These are phyloP conservation scores for Backusella luteola DNA, from an alignment of 192 early-diverging fungal genomes.

Conservation along the genomic window DNA sequence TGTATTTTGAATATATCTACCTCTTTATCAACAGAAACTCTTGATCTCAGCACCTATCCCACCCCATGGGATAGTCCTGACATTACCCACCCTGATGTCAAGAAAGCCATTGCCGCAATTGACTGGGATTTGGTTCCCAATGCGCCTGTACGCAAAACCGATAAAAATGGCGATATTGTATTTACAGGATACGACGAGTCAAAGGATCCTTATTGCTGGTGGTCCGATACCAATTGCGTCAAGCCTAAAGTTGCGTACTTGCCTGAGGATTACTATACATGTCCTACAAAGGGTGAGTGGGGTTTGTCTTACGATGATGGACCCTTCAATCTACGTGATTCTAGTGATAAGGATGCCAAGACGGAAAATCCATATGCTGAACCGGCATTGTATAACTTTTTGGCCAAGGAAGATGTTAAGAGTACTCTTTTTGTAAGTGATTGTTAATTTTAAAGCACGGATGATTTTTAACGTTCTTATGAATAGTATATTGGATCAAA, in stretches of 20 bases:
- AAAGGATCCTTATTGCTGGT: conserved; percentile 15
- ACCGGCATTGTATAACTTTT: conserved; percentile 19
- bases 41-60: conserved; percentile 25
- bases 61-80: conserved; percentile 21
- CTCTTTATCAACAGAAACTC: neutral
- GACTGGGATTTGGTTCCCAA: conserved; percentile 28
- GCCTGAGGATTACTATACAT: conserved; percentile 19
- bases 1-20: conserved; percentile 12
- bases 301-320: conserved; percentile 27
- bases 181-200: conserved; percentile 11
- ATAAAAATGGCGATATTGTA: conserved; percentile 25
- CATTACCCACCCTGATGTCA: conserved; percentile 23
- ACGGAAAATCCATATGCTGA: conserved; percentile 4
- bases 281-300: conserved; percentile 13
- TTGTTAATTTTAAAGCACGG: neutral
- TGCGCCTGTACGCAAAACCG: conserved; percentile 7
- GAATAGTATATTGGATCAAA: conserved; percentile 37
- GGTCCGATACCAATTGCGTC: conserved; percentile 14
- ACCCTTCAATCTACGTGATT: conserved; percentile 14
- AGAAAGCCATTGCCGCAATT: conserved; percentile 17
- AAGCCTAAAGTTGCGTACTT: conserved; percentile 25
- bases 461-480: neutral
- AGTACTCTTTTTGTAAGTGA: conserved; percentile 19
- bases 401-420: conserved; percentile 11
- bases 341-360: neutral